Conservation (phyloP, 805 yeast genomes). For the Jamesozyma piceae region DNA sequence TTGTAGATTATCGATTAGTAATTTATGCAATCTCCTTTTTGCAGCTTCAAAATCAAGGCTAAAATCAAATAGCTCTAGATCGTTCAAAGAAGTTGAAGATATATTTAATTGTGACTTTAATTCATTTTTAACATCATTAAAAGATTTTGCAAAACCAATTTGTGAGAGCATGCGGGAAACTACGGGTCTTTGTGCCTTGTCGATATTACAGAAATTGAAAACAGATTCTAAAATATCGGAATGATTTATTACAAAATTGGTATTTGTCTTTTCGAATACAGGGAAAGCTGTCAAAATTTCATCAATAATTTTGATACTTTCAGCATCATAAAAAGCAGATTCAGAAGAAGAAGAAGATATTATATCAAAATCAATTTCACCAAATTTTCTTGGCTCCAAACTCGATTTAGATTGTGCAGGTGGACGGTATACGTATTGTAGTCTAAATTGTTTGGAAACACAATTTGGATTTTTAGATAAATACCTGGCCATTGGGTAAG, state of each 20-base stretch:
- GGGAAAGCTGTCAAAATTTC: slow-evolving; percentile 63
- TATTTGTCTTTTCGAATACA: slow-evolving; percentile 48
- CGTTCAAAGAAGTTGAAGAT: slow-evolving; percentile 74
- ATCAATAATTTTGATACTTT: slow-evolving; percentile 70
- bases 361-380: slow-evolving; percentile 83
- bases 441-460: slow-evolving; percentile 51
- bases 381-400: slow-evolving; percentile 65
- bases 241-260: slow-evolving; percentile 65
- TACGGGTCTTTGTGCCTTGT: slow-evolving; percentile 58
- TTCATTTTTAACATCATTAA: slow-evolving; percentile 48
- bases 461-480: slow-evolving; percentile 51
- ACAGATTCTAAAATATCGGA: slow-evolving; percentile 67
- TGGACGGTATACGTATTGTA: slow-evolving; percentile 76
- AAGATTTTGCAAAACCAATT: slow-evolving; percentile 57
- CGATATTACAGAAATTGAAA: slow-evolving; percentile 73
- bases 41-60: slow-evolving; percentile 59
- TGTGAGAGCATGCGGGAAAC: slow-evolving; percentile 70
- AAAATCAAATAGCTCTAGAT: slow-evolving; percentile 73
- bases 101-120: slow-evolving; percentile 60
- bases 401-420: slow-evolving; percentile 41
- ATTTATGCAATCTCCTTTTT: slow-evolving; percentile 48
- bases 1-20: slow-evolving; percentile 68
- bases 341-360: slow-evolving; percentile 41
- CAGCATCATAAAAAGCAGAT: slow-evolving; percentile 69
- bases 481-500: slow-evolving; percentile 80